These are phyloP conservation scores for Aspergillus uvarum DNA, from an alignment of 2,329 filamentous ascomycete genomes.

Conservation along the genomic window DNA sequence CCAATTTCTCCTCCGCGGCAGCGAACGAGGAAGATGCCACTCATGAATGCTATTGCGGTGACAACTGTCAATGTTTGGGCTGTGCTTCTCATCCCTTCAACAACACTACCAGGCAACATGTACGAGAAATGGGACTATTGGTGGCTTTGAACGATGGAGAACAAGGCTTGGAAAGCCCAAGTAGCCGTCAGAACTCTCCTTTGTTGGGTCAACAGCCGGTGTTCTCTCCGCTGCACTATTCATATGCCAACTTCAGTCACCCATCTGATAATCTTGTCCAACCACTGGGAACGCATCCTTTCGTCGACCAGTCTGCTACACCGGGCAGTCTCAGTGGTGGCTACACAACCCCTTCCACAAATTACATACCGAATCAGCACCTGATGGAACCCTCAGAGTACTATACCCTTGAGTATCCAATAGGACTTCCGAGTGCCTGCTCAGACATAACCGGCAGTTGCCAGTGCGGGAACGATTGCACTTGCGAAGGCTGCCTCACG, in stretches of 20 bases:
- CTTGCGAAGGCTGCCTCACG: constrained; percentile 54
- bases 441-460: constrained; percentile 52
- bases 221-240: constrained; percentile 20
- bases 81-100: constrained; percentile 50
- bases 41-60: constrained; percentile 45
- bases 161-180: constrained; percentile 20
- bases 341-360: constrained; percentile 27
- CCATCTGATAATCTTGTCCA: constrained; percentile 16
- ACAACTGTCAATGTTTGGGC: constrained; percentile 47
- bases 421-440: constrained; percentile 42
- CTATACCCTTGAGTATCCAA: constrained; percentile 44
- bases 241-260: constrained; percentile 19
- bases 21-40: constrained; percentile 21
- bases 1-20: constrained; percentile 11
- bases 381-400: constrained; percentile 45
- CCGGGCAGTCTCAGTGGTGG: constrained; percentile 21
- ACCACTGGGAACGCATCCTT: constrained; percentile 21
- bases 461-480: constrained; percentile 53
- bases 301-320: constrained; percentile 19
- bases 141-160: constrained; percentile 38
- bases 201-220: constrained; percentile 19
- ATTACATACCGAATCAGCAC: constrained; percentile 26
- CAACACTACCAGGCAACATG: constrained; percentile 44
- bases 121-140: constrained; percentile 48
- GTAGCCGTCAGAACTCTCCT: constrained; percentile 22